Evolutionary conservation across 306 rosid genomes (phyloP).

Genomic region (Glycine soja): DNA sequence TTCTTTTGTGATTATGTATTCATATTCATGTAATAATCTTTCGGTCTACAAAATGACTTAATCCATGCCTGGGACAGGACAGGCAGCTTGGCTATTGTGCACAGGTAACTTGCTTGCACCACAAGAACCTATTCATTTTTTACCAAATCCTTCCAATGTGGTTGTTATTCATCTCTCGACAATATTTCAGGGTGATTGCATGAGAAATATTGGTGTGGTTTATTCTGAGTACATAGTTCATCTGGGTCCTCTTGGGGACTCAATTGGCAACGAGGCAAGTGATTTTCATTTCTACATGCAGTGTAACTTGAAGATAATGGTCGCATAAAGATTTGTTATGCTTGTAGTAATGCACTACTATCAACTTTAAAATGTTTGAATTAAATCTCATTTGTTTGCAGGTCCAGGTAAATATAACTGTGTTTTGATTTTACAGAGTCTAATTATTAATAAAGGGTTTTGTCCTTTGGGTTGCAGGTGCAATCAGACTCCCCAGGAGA

Average conservation of each 20-base stretch:
- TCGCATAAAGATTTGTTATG: not conserved
- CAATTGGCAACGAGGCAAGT: constrained; percentile 66
- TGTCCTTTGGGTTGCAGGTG: constrained; percentile 57
- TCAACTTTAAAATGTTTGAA: not conserved
- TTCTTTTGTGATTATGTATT: constrained; percentile 34
- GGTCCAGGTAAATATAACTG: too few relatives aligned
- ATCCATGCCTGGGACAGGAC: constrained; percentile 97
- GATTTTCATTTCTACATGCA: constrained; percentile 8
- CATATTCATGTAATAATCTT: constrained; percentile 38
- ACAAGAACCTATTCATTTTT: constrained; percentile 18
- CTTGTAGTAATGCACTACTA: constrained; percentile 3
- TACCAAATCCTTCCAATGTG: constrained; percentile 15
- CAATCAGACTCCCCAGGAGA: constrained; percentile 41
- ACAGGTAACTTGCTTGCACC: constrained; percentile 61
- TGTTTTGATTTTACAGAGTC: not conserved
- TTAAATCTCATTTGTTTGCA: not conserved
- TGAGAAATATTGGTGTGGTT: constrained; percentile 78
- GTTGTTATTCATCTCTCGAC: constrained; percentile 38
- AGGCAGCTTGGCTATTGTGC: constrained; percentile 92
- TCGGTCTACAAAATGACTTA: constrained; percentile 79
- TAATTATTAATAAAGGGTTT: constrained; percentile 16
- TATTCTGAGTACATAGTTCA: constrained; percentile 85
- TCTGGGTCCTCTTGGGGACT: constrained; percentile 84
- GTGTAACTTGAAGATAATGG: constrained; percentile 2
- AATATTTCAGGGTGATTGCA: constrained; percentile 78